Conservation (phyloP, 495 filamentous ascomycete species). For the Talaromyces thailandensis region DNA sequence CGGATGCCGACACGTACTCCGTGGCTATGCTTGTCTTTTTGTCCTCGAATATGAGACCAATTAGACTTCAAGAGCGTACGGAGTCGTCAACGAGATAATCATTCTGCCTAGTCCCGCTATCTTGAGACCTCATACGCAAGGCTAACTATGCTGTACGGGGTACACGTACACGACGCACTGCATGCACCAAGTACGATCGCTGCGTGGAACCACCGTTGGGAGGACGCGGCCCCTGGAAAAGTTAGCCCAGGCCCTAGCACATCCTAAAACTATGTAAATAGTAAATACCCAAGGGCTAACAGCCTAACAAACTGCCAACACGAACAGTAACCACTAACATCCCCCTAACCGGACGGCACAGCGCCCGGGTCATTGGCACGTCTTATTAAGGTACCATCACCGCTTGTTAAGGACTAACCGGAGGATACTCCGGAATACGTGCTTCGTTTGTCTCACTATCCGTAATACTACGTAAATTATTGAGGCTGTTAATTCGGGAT, state of each 20-base stretch:
- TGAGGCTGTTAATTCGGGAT: neutral
- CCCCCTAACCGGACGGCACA: neutral
- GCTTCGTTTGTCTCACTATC: neutral
- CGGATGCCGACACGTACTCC: neutral
- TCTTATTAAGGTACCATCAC: neutral
- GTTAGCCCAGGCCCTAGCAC: neutral
- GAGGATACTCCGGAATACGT: neutral
- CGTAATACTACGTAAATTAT: neutral
- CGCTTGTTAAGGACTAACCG: neutral
- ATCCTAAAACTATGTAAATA: neutral
- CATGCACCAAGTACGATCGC: neutral
- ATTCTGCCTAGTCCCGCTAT: neutral
- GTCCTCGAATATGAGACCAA: neutral
- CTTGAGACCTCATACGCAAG: neutral
- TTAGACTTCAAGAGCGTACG: neutral
- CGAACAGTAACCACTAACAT: neutral
- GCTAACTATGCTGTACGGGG: neutral
- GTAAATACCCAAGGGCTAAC: neutral
- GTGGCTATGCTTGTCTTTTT: neutral
- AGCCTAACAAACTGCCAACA: neutral
- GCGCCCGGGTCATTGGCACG: neutral
- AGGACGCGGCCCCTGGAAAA: neutral
- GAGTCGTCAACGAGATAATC: slow-evolving; percentile 16
- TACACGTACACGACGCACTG: no score
- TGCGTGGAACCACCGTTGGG: neutral